phyloP scores from a whole-genome alignment of 83 land plant species.

The Picea abies region DNA sequence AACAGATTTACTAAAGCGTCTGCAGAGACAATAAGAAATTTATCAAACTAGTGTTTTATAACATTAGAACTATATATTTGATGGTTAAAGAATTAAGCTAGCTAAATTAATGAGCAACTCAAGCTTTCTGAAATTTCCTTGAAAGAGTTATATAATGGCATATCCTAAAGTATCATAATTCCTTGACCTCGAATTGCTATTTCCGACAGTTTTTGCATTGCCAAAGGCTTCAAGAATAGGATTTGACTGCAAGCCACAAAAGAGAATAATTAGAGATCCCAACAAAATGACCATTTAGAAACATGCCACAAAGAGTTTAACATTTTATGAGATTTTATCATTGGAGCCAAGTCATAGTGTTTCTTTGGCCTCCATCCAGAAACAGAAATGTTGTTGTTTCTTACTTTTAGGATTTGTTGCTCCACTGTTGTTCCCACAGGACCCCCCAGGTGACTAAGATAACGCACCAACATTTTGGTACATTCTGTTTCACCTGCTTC shows the following conservation, averaged over 20 bases:
- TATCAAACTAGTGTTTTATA: not conserved
- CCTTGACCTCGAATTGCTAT: slow-evolving; percentile 89
- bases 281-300: not conserved
- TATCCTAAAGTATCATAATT: not conserved
- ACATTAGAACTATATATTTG: not conserved
- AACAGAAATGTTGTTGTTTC: not conserved
- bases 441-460: slow-evolving; percentile 90
- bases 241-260: slow-evolving; percentile 66
- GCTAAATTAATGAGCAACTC: not conserved
- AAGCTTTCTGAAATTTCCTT: not conserved
- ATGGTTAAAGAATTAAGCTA: no score
- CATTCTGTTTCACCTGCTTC: slow-evolving; percentile 97
- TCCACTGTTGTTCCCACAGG: slow-evolving; percentile 60
- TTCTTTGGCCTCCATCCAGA: not conserved
- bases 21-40: slow-evolving; percentile 21
- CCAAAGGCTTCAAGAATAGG: slow-evolving; percentile 97
- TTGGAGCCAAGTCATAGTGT: not conserved
- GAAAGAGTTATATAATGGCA: not conserved
- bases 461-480: slow-evolving; percentile 90
- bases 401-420: slow-evolving; percentile 92
- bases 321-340: not conserved
- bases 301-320: not conserved
- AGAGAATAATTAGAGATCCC: not conserved
- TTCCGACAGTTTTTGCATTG: slow-evolving; percentile 86
- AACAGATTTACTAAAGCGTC: slow-evolving; percentile 94